A percentile compares a stretch with the other conserved stretches of the same genome.
Conservation (phyloP, 2,329 filamentous ascomycete genomes). For the Cladophialophora carrionii region DNA sequence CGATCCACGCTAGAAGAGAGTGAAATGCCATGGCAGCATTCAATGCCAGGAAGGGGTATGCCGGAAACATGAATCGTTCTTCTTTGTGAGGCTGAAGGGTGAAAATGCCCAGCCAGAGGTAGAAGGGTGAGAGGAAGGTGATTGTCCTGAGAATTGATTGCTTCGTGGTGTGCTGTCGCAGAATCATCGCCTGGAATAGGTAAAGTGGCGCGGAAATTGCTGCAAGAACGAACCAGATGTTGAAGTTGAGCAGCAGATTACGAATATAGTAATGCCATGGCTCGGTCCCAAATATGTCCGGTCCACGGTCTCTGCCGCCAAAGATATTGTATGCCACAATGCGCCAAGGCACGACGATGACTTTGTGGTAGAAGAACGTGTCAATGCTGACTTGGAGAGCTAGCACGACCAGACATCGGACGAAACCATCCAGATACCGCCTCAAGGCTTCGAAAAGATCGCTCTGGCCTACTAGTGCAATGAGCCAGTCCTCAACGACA, state of each 20-base stretch:
- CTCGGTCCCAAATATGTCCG: conserved; percentile 92
- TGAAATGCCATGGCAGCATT: conserved; percentile 86
- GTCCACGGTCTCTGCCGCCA: conserved; percentile 73
- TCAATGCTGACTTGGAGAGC: conserved; percentile 72
- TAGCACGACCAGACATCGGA: conserved; percentile 69
- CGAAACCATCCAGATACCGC: conserved; percentile 68
- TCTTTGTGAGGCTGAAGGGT: conserved; percentile 94
- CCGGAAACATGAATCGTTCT: conserved; percentile 97
- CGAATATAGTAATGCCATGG: conserved; percentile 96
- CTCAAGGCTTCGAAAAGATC: conserved; percentile 63
- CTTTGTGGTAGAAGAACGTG: conserved; percentile 79
- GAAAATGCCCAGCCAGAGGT: conserved; percentile 92
- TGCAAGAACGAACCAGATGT: conserved; percentile 86
- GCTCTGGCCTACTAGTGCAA: conserved; percentile 55
- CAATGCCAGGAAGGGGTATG: conserved; percentile 84
- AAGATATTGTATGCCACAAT: conserved; percentile 97
- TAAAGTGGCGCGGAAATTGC: conserved; percentile 75
- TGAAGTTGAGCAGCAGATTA: conserved; percentile 92
- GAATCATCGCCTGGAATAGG: conserved; percentile 69
- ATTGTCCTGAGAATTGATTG: conserved; percentile 74
- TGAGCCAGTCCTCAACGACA: conserved; percentile 72
- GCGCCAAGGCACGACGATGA: conserved; percentile 80
- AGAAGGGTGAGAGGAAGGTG: conserved; percentile 82
- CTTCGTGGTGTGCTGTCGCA: conserved; percentile 61
- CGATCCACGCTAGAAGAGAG: conserved; percentile 74